These are phyloP conservation scores for Solanum aculeatissimum DNA, from an alignment of 305 asterid genomes.

Conservation along the genomic window DNA sequence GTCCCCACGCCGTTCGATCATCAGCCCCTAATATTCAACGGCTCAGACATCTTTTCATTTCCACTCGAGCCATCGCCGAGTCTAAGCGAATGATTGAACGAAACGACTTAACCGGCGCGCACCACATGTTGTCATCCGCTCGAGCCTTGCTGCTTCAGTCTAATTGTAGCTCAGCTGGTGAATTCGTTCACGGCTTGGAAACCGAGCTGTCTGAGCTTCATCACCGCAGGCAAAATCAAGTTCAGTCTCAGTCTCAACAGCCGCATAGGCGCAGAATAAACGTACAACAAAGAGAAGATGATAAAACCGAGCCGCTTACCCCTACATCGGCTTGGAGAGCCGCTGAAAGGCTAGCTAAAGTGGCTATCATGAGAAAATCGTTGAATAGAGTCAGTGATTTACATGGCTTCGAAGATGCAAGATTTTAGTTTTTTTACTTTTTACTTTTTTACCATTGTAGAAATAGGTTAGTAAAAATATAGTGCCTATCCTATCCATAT, in stretches of 20 bases:
- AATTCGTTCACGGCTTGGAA: conserved; percentile 61
- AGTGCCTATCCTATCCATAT: conserved; percentile 7
- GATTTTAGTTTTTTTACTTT: conserved; percentile 39
- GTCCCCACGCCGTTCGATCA: conserved; percentile 69
- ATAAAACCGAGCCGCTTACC: conserved; percentile 74
- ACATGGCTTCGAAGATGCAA: conserved; percentile 94
- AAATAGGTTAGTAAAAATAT: background rate
- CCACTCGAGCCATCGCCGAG: conserved; percentile 88
- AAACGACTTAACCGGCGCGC: conserved; percentile 58
- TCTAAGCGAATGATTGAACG: conserved; percentile 50
- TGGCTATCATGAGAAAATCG: conserved; percentile 89
- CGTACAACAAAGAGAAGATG: conserved; percentile 22
- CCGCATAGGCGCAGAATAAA: conserved; percentile 15
- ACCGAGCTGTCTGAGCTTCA: conserved; percentile 61
- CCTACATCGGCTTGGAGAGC: conserved; percentile 99
- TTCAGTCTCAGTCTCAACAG: background rate
- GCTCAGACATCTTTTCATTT: conserved; percentile 49
- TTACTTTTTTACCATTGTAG: background rate
- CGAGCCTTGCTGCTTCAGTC: conserved; percentile 63
- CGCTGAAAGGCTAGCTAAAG: conserved; percentile 91
- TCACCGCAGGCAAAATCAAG: conserved; percentile 27
- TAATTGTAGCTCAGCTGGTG: conserved; percentile 46
- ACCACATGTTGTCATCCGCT: conserved; percentile 68
- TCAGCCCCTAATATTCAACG: conserved; percentile 51
- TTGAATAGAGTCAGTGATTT: conserved; percentile 92